These are phyloP conservation scores for Solanum hybrid DNA, from an alignment of 305 asterid genomes.

Conservation along the genomic window DNA sequence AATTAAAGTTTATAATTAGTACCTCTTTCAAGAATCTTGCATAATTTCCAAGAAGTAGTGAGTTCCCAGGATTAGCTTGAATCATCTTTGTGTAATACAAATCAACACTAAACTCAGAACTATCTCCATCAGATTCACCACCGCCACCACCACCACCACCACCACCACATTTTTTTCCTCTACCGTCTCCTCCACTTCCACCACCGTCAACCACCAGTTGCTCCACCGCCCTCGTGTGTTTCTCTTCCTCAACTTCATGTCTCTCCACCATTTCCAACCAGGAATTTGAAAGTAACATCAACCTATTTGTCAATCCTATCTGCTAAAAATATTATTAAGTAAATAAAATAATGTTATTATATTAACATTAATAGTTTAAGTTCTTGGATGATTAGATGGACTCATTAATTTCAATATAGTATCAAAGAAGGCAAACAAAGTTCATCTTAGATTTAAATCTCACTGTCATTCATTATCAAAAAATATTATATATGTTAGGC, in stretches of 20 bases:
- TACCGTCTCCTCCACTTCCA: slow-evolving; percentile 7
- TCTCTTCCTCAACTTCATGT: not conserved
- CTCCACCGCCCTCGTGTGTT: not conserved
- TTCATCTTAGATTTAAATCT: not conserved
- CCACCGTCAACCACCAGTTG: slow-evolving; percentile 13
- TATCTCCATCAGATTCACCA: not conserved
- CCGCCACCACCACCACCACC: slow-evolving; percentile 7
- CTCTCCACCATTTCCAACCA: slow-evolving; percentile 8
- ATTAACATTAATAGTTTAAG: not conserved
- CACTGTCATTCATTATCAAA: not conserved
- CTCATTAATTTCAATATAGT: not conserved
- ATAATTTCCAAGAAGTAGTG: slow-evolving; percentile 41
- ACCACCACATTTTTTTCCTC: slow-evolving; percentile 12
- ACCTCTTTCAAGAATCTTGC: slow-evolving; percentile 58
- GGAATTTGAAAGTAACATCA: not conserved
- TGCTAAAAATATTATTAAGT: not conserved
- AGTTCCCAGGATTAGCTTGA: slow-evolving; percentile 32
- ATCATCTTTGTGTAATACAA: slow-evolving; percentile 34
- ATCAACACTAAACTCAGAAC: slow-evolving; percentile 13
- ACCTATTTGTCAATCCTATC: not conserved
- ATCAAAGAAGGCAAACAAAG: not conserved
- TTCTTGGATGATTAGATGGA: not conserved
- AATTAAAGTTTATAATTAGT: not conserved
- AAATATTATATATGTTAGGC: not conserved
- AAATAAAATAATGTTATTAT: not conserved